Evolutionary conservation across 306 rosid genomes (phyloP), one percentile per base, ranked within the genome.

Genomic region (Quercus alba): DNA sequence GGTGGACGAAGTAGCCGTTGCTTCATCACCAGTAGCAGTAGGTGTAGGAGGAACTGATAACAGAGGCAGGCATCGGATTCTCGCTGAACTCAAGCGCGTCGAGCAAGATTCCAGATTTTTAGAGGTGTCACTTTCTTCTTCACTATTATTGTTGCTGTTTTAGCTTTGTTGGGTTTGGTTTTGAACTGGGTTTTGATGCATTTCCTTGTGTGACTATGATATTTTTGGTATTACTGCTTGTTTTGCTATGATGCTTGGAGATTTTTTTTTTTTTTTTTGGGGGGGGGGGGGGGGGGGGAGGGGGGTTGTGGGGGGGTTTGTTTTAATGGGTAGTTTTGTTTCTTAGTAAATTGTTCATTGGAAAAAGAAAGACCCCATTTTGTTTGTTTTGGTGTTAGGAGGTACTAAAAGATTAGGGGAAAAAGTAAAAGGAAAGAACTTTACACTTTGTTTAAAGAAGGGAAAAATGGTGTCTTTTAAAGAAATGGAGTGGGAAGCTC

Each of bases 11-110:
- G 90, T 84, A 67, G 75, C 51, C 33, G 80, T 80, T n/a, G 69
- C 59, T 81, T 30, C 80, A 28, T 68, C 35, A 44, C 68, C 66
- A 10, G 82, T 23, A 54, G 82, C 35, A 30, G 76, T 13, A 13
- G 74, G 33, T 25, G 80, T 35, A 9, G 62, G 49, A 28, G 83
- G 31, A 28, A 26, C 78, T 58, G 93, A 93, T 70, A 91, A 82
- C 61, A 84, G 91, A 88, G 97, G 98, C 38, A 91, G 87, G 82
- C 98, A 93, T 68, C 92, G 93, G 79, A 87, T 93, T 82, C 89
- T 89, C 51, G 97, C 94, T 8, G 93, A 93, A 31, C 87, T 93
- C 80, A 93, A 86, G 82, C 90, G 80, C 59, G 97, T 93, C 13
- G 93, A 93, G 35, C 94, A 89, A 83, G 98, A 93, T 59, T 87